Base-by-base conservation (phyloP, 2,329 filamentous ascomycete species). In the Pseudogymnoascus sp. region DNA sequence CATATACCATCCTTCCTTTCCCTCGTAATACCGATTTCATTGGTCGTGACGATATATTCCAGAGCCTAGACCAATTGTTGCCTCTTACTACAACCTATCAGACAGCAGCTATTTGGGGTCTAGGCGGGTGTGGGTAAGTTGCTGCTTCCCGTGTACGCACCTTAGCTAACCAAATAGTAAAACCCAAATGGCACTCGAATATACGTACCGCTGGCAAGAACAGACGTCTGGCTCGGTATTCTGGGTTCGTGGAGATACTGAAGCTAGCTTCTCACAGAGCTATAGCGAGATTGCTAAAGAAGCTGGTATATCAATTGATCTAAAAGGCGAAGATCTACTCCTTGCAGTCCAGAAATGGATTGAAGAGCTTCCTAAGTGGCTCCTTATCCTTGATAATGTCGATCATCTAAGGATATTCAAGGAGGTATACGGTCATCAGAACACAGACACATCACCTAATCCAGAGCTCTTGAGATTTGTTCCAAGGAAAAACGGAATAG, bases 191-290 rank as follows among this genome's bases (percentile, higher is more conserved):
- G n/a, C n/a, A 1, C 66, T 76, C 3, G 69, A 75, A 11, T 77
- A 73, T 63, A 74, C 73, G 1, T 74, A 75, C 62, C 60, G 61
- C 5, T 68, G 68, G 62, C 65, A 66, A 64, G 63, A 64, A n/a
- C 12, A 65, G 4, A 66, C 69, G 10, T 50, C 63, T 0, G 73
- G 72, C 60, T 75, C 72, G 0, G 67, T 78, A 1, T 75, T 77
- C 63, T 77, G 73, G 75, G 72, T 77, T 1, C 73, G 75, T 62
- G 75, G 75, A 10, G 70, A 75, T 60, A 73, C 62, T 59, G 65
- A 71, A 36, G 67, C 69, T 10, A 75, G 71, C 2, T 75, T 77
- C 60, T 46, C 63, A 1, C 66, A 71, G 8, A 72, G 72, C 63
- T 76, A 74, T 44, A 70, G 67, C 46, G 62, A 59, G 0, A 74